Conservation (phyloP, 768 basidiomycete genomes). For the Serendipita sp. region DNA sequence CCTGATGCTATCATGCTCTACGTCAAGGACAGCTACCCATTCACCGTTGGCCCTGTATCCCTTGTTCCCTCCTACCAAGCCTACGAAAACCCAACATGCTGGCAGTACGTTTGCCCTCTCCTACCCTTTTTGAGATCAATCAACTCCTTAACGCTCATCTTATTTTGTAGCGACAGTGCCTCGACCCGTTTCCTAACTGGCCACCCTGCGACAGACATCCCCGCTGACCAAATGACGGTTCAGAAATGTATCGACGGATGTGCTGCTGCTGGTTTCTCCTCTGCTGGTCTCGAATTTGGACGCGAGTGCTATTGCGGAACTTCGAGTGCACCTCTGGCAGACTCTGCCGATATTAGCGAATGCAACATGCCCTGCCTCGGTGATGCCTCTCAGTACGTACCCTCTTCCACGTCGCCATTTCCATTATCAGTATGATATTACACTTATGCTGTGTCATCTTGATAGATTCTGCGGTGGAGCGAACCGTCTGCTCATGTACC, state of each 20-base stretch:
- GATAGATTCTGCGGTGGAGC: no score
- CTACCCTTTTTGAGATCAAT: no score
- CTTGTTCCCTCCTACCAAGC: background rate
- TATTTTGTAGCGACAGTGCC: background rate
- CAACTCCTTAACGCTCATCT: no score
- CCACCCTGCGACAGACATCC: background rate
- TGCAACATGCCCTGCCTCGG: background rate
- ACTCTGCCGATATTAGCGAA: no score
- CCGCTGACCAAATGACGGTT: conserved; percentile 25
- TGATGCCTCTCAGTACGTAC: background rate
- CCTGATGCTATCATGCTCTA: background rate
- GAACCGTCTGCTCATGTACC: no score
- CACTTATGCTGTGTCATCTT: no score
- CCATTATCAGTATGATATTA: no score
- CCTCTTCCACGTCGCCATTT: no score
- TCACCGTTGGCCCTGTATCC: background rate
- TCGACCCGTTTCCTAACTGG: background rate
- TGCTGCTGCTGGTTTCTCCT: background rate
- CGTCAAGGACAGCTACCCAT: background rate
- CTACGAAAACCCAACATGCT: background rate
- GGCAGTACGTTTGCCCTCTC: no score
- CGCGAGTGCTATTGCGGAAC: conserved; percentile 8
- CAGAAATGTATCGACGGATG: conserved; percentile 19
- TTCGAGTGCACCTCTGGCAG: background rate
- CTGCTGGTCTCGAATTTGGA: conserved; percentile 6